Evolutionary conservation across 331 rosid genomes (phyloP).

Genomic region (Pyrus hybrid): DNA sequence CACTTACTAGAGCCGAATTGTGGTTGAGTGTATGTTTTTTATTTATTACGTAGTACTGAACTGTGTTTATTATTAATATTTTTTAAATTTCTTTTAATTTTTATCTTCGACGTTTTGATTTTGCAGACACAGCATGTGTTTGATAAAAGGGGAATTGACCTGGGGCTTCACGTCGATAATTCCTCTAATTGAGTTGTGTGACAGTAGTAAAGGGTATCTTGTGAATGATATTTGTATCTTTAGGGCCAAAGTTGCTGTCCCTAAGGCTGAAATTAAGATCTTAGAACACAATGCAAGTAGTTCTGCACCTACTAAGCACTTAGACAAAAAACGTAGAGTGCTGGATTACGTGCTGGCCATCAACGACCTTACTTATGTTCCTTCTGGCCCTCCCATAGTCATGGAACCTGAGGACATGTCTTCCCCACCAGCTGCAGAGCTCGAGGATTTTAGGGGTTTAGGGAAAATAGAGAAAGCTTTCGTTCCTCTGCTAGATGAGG

Average conservation of each 20-base stretch:
- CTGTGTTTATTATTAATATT: too few relatives aligned
- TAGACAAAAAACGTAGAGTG: too few relatives aligned
- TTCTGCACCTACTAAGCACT: background rate
- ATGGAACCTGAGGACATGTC: background rate
- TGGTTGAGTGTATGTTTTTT: too few relatives aligned
- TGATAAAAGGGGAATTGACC: background rate
- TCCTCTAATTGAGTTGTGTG: background rate
- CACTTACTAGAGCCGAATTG: too few relatives aligned
- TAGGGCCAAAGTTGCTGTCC: background rate
- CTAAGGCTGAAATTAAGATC: background rate
- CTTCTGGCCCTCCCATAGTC: background rate
- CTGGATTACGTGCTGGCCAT: too few relatives aligned
- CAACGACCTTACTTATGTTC: too few relatives aligned
- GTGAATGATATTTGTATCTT: constrained; percentile 1
- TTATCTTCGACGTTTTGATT: background rate
- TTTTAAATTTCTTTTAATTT: too few relatives aligned
- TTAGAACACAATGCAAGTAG: background rate
- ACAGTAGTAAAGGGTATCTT: constrained; percentile 2
- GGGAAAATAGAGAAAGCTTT: too few relatives aligned
- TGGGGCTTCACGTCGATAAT: background rate
- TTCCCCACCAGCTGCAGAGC: background rate
- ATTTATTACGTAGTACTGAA: too few relatives aligned
- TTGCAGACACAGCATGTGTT: constrained; percentile 3
- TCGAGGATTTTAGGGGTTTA: background rate
- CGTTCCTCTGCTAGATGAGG: too few relatives aligned